Conservation (phyloP, 73 alveolate species). For the Paramecium caudatum region DNA sequence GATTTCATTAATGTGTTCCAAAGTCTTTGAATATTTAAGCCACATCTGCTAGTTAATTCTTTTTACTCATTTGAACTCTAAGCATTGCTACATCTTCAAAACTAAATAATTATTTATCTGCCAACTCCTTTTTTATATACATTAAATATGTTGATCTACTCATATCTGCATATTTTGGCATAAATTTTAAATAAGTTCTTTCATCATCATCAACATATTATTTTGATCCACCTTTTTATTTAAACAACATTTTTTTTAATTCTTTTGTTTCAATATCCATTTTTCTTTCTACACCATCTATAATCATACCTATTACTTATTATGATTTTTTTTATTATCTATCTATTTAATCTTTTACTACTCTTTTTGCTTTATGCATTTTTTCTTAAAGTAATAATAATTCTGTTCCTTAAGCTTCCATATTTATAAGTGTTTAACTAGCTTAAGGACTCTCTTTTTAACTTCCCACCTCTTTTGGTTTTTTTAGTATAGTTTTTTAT, state of each 20-base stretch:
- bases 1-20: background rate
- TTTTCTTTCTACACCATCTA: constrained; percentile 59
- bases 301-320: constrained; percentile 56
- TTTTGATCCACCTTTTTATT: constrained; percentile 64
- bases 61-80: background rate
- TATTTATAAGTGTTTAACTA: constrained; percentile 4
- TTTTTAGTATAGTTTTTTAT: background rate
- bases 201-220: constrained; percentile 70
- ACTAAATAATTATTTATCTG: constrained; percentile 30
- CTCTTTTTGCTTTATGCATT: background rate
- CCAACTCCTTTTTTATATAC: constrained; percentile 61
- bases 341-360: background rate
- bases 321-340: constrained; percentile 47
- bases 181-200: constrained; percentile 55
- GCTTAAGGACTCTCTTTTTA: background rate
- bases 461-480: background rate
- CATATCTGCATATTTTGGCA: constrained; percentile 64
- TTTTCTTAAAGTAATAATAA: background rate
- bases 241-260: constrained; percentile 34
- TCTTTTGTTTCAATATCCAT: constrained; percentile 62
- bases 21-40: constrained; percentile 30
- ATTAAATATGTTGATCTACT: constrained; percentile 59
- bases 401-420: constrained; percentile 61
- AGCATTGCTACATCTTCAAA: constrained; percentile 42
- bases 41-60: constrained; percentile 11